Conservation (phyloP, 441 rosid genomes). For the Bruguiera hainesii region DNA sequence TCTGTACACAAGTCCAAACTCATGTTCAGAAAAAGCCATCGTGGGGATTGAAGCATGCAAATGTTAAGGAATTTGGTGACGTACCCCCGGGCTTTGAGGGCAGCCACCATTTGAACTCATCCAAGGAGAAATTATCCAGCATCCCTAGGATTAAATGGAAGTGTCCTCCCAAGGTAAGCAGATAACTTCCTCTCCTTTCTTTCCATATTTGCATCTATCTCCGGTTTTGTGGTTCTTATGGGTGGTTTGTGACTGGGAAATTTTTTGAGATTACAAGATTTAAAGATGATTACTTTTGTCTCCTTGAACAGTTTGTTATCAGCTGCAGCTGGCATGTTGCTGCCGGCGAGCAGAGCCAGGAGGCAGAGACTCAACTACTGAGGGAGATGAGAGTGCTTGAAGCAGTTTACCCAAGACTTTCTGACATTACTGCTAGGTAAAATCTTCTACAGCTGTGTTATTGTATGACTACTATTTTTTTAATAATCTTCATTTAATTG, state of each 20-base stretch:
- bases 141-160: slow-evolving; percentile 45
- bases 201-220: too few species aligned
- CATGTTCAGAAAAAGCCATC: slow-evolving; percentile 22
- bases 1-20: slow-evolving; percentile 28
- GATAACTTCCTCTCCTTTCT: neutral
- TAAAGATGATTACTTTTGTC: neutral
- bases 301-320: slow-evolving; percentile 44
- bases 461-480: too few species aligned
- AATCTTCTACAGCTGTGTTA: neutral
- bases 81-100: slow-evolving; percentile 51
- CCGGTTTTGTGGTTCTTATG: too few species aligned
- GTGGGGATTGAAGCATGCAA: slow-evolving; percentile 10
- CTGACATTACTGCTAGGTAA: slow-evolving; percentile 77
- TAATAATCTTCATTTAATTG: too few species aligned
- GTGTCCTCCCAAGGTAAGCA: slow-evolving; percentile 54
- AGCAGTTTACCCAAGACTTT: slow-evolving; percentile 76
- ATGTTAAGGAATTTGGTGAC: slow-evolving; percentile 11
- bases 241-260: too few species aligned
- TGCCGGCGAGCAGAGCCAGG: slow-evolving; percentile 81
- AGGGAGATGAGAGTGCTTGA: slow-evolving; percentile 82
- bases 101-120: slow-evolving; percentile 11
- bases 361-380: slow-evolving; percentile 53
- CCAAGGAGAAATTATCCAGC: slow-evolving; percentile 4
- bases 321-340: slow-evolving; percentile 60
- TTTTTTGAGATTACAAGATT: too few species aligned